Base-by-base conservation (phyloP, 1,284 basidiomycete genomes). In the Austropuccinia psidii region DNA sequence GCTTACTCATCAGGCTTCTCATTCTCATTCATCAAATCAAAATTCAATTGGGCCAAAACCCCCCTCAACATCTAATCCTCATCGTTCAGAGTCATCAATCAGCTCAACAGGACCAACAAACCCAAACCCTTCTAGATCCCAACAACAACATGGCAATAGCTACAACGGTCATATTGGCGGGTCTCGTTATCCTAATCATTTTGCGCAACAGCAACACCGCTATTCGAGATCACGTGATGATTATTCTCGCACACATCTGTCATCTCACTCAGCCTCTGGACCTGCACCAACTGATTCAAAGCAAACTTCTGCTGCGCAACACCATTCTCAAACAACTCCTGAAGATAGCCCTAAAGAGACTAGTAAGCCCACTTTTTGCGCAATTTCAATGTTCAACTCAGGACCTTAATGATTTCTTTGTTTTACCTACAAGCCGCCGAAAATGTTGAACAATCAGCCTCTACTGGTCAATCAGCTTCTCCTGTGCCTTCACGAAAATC, bases 401-500 rank as follows among this genome's bases (percentile, higher is more conserved):
- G n/a, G n/a, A n/a, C n/a, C n/a, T n/a, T n/a, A n/a, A n/a, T n/a
- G n/a, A n/a, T 45, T 19, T 29, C 29, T 27, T 17, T 31, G 19
- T 33, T 52, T 19, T 24, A 52, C 43, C 17, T 47, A 24, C 19
- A 49, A 66, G 43, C 27, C 35, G 24, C 62, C 27, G 45, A 33
- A 66, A 66, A 49, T 21, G 43, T 33, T n/a, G 47, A 66, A 3
- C 47, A 11, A 8, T 33, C 29, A 37, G 31, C 29, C 27, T 52
- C 62, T 33, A 31, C 19, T 24, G 47, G 62, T 35, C 39, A 41
- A 39, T 24, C 21, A 24, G 31, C 47, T 27, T 35, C 68, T 4
- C 54, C 66, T 21, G 64, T 47, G 15, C 37, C 66, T 15, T 70
- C 68, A 9, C 57, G 68, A 33, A 70, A 70, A 69, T 69, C 66